These are phyloP conservation scores for Ascochyta lentis DNA, from an alignment of 2,329 filamentous ascomycete species.

Conservation along the genomic window DNA sequence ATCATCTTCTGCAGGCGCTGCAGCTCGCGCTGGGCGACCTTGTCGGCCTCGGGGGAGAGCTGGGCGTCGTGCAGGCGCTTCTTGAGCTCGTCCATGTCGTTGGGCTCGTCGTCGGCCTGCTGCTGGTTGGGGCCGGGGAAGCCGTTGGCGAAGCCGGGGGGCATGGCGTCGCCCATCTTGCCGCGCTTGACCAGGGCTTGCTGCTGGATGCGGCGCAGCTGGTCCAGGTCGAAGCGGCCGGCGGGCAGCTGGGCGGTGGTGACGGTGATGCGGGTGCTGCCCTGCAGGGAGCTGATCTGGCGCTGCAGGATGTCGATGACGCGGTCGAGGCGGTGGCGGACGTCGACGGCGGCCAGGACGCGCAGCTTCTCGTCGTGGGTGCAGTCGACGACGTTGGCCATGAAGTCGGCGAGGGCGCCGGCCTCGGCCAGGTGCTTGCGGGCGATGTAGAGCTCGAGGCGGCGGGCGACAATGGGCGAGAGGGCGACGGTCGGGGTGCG, in stretches of 20 bases:
- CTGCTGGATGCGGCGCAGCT: conserved; percentile 52
- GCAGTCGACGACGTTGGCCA: conserved; percentile 89
- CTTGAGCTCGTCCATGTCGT: conserved; percentile 89
- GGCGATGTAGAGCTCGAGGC: conserved; percentile 85
- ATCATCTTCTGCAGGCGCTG: conserved; percentile 93
- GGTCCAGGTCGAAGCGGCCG: conserved; percentile 52
- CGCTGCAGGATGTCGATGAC: conserved; percentile 84
- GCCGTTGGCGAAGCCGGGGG: conserved; percentile 33
- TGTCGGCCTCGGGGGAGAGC: conserved; percentile 82
- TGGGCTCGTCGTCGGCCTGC: conserved; percentile 75
- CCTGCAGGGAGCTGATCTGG: conserved; percentile 84
- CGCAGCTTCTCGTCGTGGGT: conserved; percentile 90
- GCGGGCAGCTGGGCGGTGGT: conserved; percentile 67
- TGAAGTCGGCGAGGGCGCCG: conserved; percentile 89
- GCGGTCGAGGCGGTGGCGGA: conserved; percentile 78
- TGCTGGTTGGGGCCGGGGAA: conserved; percentile 53
- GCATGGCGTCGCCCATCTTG: conserved; percentile 40
- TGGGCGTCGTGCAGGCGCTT: conserved; percentile 84
- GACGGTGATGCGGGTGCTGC: conserved; percentile 83
- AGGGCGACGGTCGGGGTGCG: conserved; percentile 70
- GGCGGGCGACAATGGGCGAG: conserved; percentile 82
- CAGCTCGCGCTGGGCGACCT: conserved; percentile 88
- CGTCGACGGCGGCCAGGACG: conserved; percentile 79
- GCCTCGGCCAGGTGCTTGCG: conserved; percentile 83
- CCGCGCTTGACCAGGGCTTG: conserved; percentile 49